Base-by-base conservation (phyloP, 1,284 basidiomycete species). In the Ganoderma lingzhi region DNA sequence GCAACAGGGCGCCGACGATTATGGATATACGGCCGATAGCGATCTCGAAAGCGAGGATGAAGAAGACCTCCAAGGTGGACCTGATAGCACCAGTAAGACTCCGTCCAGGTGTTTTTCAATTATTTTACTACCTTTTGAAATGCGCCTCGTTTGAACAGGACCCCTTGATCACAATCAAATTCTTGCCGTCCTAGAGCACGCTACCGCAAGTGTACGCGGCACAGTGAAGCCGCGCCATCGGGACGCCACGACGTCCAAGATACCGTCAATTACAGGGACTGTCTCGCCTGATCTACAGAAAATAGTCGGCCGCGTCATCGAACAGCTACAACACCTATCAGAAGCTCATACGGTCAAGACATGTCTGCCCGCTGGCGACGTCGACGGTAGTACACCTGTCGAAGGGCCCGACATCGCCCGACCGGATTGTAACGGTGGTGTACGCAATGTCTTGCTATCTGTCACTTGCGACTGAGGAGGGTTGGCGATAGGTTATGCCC, bases 11-110 rank as follows among this genome's bases (percentile, higher is more conserved):
- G 12, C 66, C 1, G 44, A 62, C 10, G 51, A 66, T 14, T 76
- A 76, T 45, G 75, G 70, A 39, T 77, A 77, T 61, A 56, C 58
- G 14, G 70, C 61, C 9, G 77, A 78, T 51, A 78, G 77, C 55
- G 77, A 78, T 59, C 64, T 78, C 0, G 77, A 74, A 0, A 72
- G 74, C 30, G 70, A 72, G 15, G 68, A 70, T n/a, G 48, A 72
- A n/a, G 59, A 51, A 51, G 48, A 51, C 23, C 23, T 51, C 23
- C 3, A 51, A 3, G 23, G 23, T 28, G 9, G 19, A 28, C 23
- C 23, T 51, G 48, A 51, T 28, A 14, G 23, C 10, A 28, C 48
- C 10, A 5, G 23, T 51, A 51, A 28, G 48, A 51, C 48, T 28
- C 39, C 23, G 23, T 14, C 23, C 45, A 1, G 6, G 19, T 15